A percentile compares a stretch with the other conserved stretches of the same genome.
Conservation (phyloP, 2,329 filamentous ascomycete species). For the Aquanectria penicillioides region DNA sequence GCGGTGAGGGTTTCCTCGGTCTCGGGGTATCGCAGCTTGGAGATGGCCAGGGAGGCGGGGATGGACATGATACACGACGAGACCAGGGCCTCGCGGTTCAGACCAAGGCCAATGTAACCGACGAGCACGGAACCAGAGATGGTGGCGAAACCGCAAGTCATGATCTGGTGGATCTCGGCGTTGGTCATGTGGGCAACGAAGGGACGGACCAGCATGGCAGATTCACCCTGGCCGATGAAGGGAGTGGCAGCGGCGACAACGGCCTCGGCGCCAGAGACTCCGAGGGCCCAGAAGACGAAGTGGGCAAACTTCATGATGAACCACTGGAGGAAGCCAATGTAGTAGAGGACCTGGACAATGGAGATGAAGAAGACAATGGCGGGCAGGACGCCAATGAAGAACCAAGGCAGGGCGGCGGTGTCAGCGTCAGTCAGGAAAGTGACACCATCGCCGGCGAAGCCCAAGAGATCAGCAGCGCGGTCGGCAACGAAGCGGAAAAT, state of each 20-base stretch:
- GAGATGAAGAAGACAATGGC: conserved; percentile 97
- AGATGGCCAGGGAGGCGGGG: conserved; percentile 87
- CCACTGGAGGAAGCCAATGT: conserved; percentile 86
- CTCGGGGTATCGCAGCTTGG: conserved; percentile 90
- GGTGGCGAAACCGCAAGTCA: conserved; percentile 92
- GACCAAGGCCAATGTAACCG: conserved; percentile 84
- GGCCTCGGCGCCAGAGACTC: conserved; percentile 90
- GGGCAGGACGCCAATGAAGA: conserved; percentile 83
- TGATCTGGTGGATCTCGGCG: conserved; percentile 90
- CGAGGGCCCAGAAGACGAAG: conserved; percentile 92
- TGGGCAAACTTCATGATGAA: conserved; percentile 86
- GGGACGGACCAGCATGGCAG: conserved; percentile 88
- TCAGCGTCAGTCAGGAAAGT: conserved; percentile 66
- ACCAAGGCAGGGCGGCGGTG: conserved; percentile 67
- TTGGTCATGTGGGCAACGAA: conserved; percentile 87
- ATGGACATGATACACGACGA: conserved; percentile 97
- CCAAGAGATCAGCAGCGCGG: conserved; percentile 77
- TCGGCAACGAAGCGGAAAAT: conserved; percentile 91
- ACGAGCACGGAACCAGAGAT: conserved; percentile 90
- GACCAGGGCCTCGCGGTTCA: conserved; percentile 86
- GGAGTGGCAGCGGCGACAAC: conserved; percentile 92
- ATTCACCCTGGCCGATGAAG: conserved; percentile 95
- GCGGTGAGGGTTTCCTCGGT: conserved; percentile 86
- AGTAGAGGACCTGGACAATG: conserved; percentile 87
- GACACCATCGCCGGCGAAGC: conserved; percentile 79